These are phyloP conservation scores for Candida glucosophila DNA, from an alignment of 1,139 yeast species.

Conservation along the genomic window DNA sequence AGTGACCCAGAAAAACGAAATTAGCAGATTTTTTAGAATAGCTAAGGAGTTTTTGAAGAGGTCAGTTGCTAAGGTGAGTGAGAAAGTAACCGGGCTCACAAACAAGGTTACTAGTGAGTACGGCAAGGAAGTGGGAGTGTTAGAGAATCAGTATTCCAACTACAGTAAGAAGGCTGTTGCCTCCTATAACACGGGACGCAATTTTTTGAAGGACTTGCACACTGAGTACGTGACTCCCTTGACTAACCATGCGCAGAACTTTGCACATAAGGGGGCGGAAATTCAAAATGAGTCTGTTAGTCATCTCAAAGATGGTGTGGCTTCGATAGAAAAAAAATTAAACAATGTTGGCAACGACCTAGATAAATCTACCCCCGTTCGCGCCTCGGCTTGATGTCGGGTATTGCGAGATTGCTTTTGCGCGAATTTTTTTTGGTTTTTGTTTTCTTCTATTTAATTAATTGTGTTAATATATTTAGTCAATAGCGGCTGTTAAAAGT, in stretches of 20 bases:
- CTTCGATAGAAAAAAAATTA: too few relatives aligned
- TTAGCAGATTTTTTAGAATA: constrained; percentile 23
- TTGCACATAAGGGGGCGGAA: too few relatives aligned
- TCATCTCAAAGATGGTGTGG: too few relatives aligned
- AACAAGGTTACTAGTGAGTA: constrained; percentile 25
- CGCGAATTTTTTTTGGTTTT: too few relatives aligned
- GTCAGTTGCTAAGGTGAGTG: constrained; percentile 16
- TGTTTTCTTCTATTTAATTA: too few relatives aligned
- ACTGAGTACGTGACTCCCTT: constrained; percentile 33
- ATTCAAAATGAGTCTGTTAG: too few relatives aligned
- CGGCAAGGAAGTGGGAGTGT: constrained; percentile 17
- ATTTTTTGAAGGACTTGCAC: constrained; percentile 27
- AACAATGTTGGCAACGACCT: too few relatives aligned
- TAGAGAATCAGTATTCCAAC: constrained; percentile 9
- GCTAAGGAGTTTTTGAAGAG: constrained; percentile 21
- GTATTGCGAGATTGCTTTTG: too few relatives aligned
- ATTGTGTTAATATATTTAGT: too few relatives aligned
- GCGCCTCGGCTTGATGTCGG: too few relatives aligned
- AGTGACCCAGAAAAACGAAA: constrained; percentile 12
- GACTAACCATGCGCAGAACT: constrained; percentile 31
- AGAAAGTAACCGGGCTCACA: constrained; percentile 24
- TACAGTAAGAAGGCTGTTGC: constrained; percentile 26
- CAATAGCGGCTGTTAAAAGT: too few relatives aligned
- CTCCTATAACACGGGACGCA: constrained; percentile 26
- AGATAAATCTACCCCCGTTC: too few relatives aligned